phyloP scores from a whole-genome alignment of 257 asterid genomes.

The Plectranthus barbatus region DNA sequence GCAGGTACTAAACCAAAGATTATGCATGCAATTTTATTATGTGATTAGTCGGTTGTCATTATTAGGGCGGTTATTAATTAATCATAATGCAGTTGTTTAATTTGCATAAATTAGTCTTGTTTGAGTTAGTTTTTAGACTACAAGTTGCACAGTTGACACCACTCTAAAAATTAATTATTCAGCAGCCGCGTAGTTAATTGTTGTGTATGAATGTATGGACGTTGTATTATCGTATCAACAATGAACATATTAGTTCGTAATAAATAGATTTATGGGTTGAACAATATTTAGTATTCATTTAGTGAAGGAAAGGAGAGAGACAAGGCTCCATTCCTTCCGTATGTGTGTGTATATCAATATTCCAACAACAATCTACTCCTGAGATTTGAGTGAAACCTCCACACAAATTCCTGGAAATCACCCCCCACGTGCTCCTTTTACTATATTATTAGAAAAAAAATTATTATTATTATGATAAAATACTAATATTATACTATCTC shows the following conservation, averaged over 20 bases:
- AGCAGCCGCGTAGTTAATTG: not conserved
- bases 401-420: constrained; percentile 48
- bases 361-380: constrained; percentile 42
- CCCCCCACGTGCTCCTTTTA: constrained; percentile 44
- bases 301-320: too few relatives aligned
- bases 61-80: constrained; percentile 56
- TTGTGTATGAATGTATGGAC: too few relatives aligned
- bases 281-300: too few relatives aligned
- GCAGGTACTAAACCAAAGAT: constrained; percentile 24
- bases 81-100: too few relatives aligned
- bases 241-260: too few relatives aligned
- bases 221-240: too few relatives aligned
- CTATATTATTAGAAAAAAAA: too few relatives aligned
- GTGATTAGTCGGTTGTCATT: constrained; percentile 43
- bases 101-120: not conserved
- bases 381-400: constrained; percentile 35
- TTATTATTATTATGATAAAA: too few relatives aligned
- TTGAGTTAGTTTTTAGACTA: not conserved
- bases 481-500: too few relatives aligned
- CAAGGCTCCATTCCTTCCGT: too few relatives aligned
- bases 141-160: constrained; percentile 21
- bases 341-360: constrained; percentile 20
- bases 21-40: constrained; percentile 18
- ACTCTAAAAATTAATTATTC: not conserved
- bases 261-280: too few relatives aligned